Percentiles rank a stretch among this genome's conserved stretches.
phyloP scores from a whole-genome alignment of 2,329 filamentous ascomycete genomes.

The Aureobasidium lini region DNA sequence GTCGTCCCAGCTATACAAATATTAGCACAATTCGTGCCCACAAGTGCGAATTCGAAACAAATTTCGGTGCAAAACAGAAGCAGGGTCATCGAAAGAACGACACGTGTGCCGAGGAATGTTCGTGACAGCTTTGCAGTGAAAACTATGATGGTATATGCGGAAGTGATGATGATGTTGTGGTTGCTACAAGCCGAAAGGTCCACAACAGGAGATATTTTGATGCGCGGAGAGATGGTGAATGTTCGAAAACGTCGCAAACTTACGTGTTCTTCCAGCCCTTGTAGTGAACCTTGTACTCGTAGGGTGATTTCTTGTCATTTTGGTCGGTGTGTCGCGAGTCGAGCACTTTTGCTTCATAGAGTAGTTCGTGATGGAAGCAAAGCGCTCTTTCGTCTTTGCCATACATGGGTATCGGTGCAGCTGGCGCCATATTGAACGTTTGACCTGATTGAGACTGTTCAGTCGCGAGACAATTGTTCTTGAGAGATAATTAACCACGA shows the following conservation, averaged over 20 bases:
- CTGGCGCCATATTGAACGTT: conserved; percentile 49
- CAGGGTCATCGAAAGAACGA: neutral
- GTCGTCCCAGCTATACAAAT: conserved; percentile 72
- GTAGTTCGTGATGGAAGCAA: conserved; percentile 93
- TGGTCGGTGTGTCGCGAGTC: conserved; percentile 60
- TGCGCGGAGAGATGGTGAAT: neutral
- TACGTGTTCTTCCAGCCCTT: conserved; percentile 98
- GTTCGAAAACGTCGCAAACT: conserved; percentile 31
- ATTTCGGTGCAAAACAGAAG: neutral
- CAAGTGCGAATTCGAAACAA: neutral
- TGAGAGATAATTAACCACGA: neutral
- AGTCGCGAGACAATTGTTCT: neutral
- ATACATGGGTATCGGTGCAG: conserved; percentile 47
- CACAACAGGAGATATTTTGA: neutral
- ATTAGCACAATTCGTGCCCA: conserved; percentile 14
- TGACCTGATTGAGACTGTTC: neutral
- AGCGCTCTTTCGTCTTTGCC: conserved; percentile 82
- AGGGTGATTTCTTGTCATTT: conserved; percentile 63
- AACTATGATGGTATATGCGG: neutral
- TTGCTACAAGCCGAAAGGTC: neutral
- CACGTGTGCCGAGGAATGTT: neutral
- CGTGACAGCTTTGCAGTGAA: neutral
- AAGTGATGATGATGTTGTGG: neutral
- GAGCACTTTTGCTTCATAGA: conserved; percentile 95
- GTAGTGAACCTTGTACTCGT: conserved; percentile 91